Conservation (phyloP, 2,329 filamentous ascomycete genomes). For the Trichoderma sp. region DNA sequence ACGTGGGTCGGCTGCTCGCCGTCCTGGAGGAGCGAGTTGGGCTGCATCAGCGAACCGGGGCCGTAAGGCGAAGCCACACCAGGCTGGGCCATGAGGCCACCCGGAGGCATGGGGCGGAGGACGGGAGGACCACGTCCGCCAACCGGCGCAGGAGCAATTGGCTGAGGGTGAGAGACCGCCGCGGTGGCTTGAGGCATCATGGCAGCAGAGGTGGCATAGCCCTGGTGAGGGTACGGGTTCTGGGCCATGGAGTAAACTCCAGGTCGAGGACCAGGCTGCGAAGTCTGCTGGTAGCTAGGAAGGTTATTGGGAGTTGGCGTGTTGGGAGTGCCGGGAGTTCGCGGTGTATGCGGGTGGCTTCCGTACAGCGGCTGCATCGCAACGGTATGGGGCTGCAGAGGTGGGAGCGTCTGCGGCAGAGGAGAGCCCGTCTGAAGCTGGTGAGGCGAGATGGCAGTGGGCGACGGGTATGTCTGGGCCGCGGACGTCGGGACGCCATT, state of each 20-base stretch:
- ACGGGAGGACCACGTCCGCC: constrained; percentile 57
- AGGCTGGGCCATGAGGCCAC: constrained; percentile 59
- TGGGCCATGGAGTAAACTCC: constrained; percentile 56
- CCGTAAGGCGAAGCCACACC: constrained; percentile 61
- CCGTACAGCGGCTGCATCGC: constrained; percentile 51
- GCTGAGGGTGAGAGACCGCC: constrained; percentile 68
- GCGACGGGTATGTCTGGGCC: constrained; percentile 50
- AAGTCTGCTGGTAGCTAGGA: constrained; percentile 52
- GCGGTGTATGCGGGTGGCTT: constrained; percentile 60
- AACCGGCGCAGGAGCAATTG: constrained; percentile 69
- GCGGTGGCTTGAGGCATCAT: constrained; percentile 68
- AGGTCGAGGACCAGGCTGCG: constrained; percentile 47
- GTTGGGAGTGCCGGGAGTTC: constrained; percentile 62
- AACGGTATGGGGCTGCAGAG: constrained; percentile 49
- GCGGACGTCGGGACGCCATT: constrained; percentile 54
- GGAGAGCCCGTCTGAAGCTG: constrained; percentile 49
- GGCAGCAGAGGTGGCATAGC: constrained; percentile 54
- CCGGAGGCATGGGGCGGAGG: constrained; percentile 68
- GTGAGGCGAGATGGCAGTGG: constrained; percentile 51
- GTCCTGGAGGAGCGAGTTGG: constrained; percentile 54
- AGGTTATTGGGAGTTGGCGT: constrained; percentile 57
- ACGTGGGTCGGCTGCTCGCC: constrained; percentile 78
- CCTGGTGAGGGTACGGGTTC: constrained; percentile 55
- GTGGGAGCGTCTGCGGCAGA: constrained; percentile 54
- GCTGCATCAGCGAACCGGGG: constrained; percentile 56